These are phyloP conservation scores for Rhodamnia rubescens DNA, from an alignment of 345 rosid genomes.

Conservation along the genomic window DNA sequence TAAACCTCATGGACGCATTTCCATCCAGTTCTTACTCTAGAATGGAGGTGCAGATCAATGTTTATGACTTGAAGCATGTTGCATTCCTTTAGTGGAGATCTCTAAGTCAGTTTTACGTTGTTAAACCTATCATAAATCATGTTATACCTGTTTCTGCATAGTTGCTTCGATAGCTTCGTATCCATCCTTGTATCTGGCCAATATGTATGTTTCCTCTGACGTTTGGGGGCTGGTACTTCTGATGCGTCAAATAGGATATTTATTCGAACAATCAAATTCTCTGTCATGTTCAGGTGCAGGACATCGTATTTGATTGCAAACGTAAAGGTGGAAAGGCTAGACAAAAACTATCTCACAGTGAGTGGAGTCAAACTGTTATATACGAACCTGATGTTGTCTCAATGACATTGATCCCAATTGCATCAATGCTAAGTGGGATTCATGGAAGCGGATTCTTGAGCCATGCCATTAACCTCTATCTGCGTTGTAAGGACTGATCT, in stretches of 20 bases:
- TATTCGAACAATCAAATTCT: neutral
- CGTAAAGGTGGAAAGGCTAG: conserved; percentile 31
- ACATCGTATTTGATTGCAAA: conserved; percentile 21
- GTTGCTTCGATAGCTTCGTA: neutral
- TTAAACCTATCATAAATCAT: neutral
- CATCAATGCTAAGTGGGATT: conserved; percentile 34
- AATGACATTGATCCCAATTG: conserved; percentile 41
- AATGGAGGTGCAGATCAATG: conserved; percentile 12
- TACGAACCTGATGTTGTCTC: conserved; percentile 39
- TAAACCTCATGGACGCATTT: conserved; percentile 8
- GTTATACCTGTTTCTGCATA: neutral
- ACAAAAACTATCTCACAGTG: conserved; percentile 17
- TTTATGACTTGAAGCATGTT: neutral
- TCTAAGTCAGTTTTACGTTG: neutral
- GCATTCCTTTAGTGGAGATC: neutral
- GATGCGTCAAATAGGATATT: no score
- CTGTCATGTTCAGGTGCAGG: conserved; percentile 14
- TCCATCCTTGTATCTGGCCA: neutral
- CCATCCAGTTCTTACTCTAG: conserved; percentile 21
- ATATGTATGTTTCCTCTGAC: neutral
- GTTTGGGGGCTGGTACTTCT: neutral
- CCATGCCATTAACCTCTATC: conserved; percentile 45
- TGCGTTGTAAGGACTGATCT: conserved; percentile 21
- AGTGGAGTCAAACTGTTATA: conserved; percentile 34
- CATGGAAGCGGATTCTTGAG: conserved; percentile 39